Evolutionary conservation across 2,329 filamentous ascomycete genomes (phyloP).

Genomic region (Trichoderma atrobrunneum): DNA sequence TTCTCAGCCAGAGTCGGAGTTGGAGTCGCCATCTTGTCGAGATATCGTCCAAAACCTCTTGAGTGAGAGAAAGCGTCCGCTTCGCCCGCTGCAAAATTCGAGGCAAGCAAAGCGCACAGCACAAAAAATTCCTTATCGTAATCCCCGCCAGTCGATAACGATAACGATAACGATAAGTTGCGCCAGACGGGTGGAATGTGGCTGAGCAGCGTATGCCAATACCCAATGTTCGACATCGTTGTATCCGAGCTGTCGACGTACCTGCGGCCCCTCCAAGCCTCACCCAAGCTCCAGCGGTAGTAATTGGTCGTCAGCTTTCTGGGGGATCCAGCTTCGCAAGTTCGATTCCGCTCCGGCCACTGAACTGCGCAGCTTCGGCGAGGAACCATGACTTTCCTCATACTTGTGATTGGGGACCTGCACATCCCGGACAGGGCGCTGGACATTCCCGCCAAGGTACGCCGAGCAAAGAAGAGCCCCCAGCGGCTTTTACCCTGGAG

Average conservation of each 20-base stretch:
- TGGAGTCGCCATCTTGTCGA: conserved; percentile 46
- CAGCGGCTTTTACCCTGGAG: conserved; percentile 13
- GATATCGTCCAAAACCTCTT: conserved; percentile 2
- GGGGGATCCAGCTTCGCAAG: conserved; percentile 7
- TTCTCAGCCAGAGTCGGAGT: conserved; percentile 71
- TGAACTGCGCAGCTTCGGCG: conserved; percentile 18
- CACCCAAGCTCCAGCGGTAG: conserved; percentile 19
- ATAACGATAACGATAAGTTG: background rate
- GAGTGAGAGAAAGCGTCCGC: conserved; percentile 7
- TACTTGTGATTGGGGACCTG: conserved; percentile 87
- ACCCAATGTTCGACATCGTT: conserved; percentile 25
- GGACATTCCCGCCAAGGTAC: conserved; percentile 85
- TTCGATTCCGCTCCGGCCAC: conserved; percentile 5
- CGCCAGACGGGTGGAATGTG: conserved; percentile 2
- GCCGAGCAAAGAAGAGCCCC: background rate
- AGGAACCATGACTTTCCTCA: conserved; percentile 76
- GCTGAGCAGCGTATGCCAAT: conserved; percentile 11
- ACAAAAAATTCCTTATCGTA: conserved; percentile 23
- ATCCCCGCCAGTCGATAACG: conserved; percentile 21
- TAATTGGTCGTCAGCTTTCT: conserved; percentile 5
- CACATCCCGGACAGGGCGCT: conserved; percentile 91
- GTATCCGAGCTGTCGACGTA: conserved; percentile 30
- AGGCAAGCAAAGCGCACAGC: conserved; percentile 9
- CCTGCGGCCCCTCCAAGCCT: conserved; percentile 30
- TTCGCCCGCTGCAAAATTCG: conserved; percentile 12